Evolutionary conservation across 345 rosid genomes (phyloP), one percentile per base, ranked within the genome.

Genomic region (Sonneratia alba): DNA sequence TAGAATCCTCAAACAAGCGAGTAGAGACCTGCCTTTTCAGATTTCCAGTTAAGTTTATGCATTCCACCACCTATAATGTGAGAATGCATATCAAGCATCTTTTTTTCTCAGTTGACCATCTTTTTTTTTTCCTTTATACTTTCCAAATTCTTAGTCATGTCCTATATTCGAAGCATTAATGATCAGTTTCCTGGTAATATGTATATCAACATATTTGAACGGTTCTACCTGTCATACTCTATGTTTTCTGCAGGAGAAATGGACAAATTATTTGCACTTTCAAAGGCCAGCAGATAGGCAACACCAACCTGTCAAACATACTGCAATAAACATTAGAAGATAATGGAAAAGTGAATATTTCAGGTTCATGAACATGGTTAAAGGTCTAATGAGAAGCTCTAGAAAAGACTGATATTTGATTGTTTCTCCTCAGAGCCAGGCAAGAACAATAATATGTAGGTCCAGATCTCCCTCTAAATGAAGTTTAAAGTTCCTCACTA

Each of bases 241-340:
- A 94, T 90, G 77, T 95, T 95, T 81, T 90, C 91, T 14, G 81
- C 77, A n/a, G 96, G 86, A 70, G 91, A 78, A 53, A 86, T 78
- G 51, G 70, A 70, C 74, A 95, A 79, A 76, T 73, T 77, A 78
- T 95, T 95, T 77, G 97, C 96, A 82, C 59, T 79, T 82, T 95
- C 97, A 51, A 92, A 81, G 83, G 97, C 99, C 79, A 95, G 80
- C 78, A 95, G 87, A 77, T 92, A 92, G 42, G 99, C 93, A 78
- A 90, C 81, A 75, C 99, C 97, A 75, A 83, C 96, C 96, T 89
- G 86, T 77, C 65, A 81, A 74, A 70, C 32, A 77, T 71, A 49
- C 38, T 67, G 56, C 51, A 34, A 36, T 59, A 40, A 64, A 38
- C 64, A 48, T 72, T 24, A 77, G 19, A 15, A 48, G 36, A 38